These are phyloP conservation scores for Symbiodinium natans DNA, from an alignment of 73 alveolate genomes.

Conservation along the genomic window DNA sequence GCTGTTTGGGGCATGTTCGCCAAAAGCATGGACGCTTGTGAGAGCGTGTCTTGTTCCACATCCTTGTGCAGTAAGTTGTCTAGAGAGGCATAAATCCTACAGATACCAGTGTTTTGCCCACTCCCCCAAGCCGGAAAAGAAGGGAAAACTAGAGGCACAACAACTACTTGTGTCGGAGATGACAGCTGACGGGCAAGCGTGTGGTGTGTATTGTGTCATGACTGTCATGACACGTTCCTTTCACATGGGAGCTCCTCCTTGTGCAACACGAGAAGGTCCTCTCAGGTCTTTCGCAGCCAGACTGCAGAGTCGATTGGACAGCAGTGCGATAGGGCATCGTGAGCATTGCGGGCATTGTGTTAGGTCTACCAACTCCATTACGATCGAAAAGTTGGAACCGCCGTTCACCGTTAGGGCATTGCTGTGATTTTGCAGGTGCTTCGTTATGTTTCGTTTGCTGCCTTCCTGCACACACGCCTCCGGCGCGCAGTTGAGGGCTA, in stretches of 20 bases:
- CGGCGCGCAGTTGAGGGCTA: not conserved
- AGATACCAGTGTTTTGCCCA: too few species aligned
- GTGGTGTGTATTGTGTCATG: not conserved
- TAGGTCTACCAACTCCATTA: too few species aligned
- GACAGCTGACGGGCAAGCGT: not conserved
- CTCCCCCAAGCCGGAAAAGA: too few species aligned
- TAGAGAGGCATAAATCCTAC: too few species aligned
- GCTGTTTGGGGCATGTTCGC: too few species aligned
- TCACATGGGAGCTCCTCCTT: slow-evolving; percentile 10
- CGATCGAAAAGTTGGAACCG: too few species aligned
- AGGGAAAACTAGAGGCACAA: too few species aligned
- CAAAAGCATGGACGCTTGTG: too few species aligned
- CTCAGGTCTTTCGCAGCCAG: slow-evolving; percentile 13
- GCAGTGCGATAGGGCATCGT: slow-evolving; percentile 6
- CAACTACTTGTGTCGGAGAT: too few species aligned
- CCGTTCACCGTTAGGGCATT: slow-evolving; percentile 24
- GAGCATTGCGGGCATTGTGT: too few species aligned
- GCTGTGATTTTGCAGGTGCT: not conserved
- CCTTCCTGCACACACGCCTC: not conserved
- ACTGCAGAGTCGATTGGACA: not conserved
- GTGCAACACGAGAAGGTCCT: slow-evolving; percentile 25
- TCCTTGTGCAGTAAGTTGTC: too few species aligned
- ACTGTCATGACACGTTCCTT: not conserved
- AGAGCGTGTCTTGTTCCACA: too few species aligned
- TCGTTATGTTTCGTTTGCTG: not conserved